phyloP scores from a whole-genome alignment of 176 grass and related monocot genomes.

The Eragrostis curvula region DNA sequence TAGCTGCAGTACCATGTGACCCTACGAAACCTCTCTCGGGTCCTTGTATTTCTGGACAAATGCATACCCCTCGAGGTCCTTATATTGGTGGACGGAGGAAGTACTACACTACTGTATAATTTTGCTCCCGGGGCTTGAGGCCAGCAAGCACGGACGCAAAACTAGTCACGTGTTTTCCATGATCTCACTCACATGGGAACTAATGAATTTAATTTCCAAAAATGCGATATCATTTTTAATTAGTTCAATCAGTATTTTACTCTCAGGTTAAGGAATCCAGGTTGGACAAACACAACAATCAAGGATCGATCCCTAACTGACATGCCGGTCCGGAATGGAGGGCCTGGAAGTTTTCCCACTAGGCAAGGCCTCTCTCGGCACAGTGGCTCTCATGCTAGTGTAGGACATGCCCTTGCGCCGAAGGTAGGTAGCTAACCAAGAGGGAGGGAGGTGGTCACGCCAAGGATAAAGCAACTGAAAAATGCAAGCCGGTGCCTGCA shows the following conservation, averaged over 20 bases:
- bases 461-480: conserved; percentile 39
- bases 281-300: conserved; percentile 1
- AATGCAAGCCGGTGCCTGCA: not conserved
- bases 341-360: not conserved
- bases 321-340: conserved; percentile 11
- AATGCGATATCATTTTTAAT: not conserved
- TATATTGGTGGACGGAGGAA: no score
- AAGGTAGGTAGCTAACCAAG: conserved; percentile 9
- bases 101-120: no score
- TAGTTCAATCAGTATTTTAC: not conserved
- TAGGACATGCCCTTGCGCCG: not conserved
- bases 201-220: not conserved
- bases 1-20: no score
- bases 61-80: no score
- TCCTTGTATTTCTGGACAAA: no score
- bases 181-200: not conserved
- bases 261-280: not conserved
- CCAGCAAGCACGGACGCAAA: not conserved
- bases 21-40: no score
- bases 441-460: not conserved
- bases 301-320: conserved; percentile 50
- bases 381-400: not conserved
- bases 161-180: no score
- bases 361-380: not conserved
- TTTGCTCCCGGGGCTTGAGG: not conserved